phyloP scores from a whole-genome alignment of 306 rosid genomes.

The Cucurbita ficifolia region DNA sequence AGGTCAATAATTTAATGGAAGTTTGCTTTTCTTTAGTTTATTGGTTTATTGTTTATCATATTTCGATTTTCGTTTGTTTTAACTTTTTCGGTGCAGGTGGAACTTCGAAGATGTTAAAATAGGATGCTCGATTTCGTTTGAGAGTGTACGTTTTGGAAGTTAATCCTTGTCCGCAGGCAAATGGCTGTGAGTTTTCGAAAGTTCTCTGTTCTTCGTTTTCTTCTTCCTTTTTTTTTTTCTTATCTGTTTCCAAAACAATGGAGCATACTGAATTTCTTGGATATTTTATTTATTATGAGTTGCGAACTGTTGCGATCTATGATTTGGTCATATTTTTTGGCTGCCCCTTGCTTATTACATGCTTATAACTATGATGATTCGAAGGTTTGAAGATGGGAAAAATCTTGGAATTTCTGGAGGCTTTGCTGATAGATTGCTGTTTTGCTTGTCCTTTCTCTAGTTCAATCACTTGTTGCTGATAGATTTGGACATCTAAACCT shows the following conservation, averaged over 20 bases:
- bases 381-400: not conserved
- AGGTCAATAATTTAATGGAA: not conserved
- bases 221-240: not conserved
- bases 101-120: slow-evolving; percentile 1
- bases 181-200: slow-evolving; percentile 14
- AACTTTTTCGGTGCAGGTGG: not conserved
- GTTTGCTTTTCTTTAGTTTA: not conserved
- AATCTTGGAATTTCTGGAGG: not conserved
- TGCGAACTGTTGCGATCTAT: not conserved
- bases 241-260: not conserved
- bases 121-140: not conserved
- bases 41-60: not conserved
- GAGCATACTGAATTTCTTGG: not conserved
- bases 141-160: not conserved
- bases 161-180: not conserved
- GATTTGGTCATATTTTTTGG: not conserved
- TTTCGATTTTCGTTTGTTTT: not conserved
- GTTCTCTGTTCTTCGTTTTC: not conserved
- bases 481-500: not conserved
- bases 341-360: not conserved
- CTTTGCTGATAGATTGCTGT: not conserved
- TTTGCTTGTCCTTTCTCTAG: no score
- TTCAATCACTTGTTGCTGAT: not conserved
- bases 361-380: not conserved
- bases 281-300: not conserved